A percentile compares a stretch with the other conserved stretches of the same genome.
phyloP scores from a whole-genome alignment of 2,329 filamentous ascomycete genomes.

The Neonectria faginata region DNA sequence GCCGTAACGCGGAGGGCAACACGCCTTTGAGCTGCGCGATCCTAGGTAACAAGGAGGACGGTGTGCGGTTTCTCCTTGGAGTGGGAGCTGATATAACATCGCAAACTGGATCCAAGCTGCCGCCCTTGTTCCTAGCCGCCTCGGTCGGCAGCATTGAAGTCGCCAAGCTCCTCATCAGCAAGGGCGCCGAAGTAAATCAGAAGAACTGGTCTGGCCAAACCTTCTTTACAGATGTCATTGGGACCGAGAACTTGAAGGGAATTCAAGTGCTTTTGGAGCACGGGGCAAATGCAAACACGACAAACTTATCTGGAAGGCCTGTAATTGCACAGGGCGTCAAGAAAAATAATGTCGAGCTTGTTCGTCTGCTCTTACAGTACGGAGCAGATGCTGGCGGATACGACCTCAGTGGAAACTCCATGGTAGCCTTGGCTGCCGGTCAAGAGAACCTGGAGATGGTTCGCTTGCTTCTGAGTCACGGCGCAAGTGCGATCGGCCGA shows the following conservation, averaged over 20 bases:
- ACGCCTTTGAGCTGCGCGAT: constrained; percentile 52
- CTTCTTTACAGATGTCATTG: constrained; percentile 48
- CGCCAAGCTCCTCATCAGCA: constrained; percentile 44
- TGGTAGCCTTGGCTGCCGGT: constrained; percentile 47
- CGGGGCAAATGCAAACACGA: constrained; percentile 47
- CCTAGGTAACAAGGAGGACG: constrained; percentile 46
- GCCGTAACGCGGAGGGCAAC: constrained; percentile 51
- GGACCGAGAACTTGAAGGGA: constrained; percentile 42
- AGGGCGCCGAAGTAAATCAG: constrained; percentile 49
- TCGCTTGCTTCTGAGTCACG: constrained; percentile 50
- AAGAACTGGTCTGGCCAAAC: constrained; percentile 45
- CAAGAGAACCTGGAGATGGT: constrained; percentile 48
- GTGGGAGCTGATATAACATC: constrained; percentile 47
- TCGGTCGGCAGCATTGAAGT: constrained; percentile 46
- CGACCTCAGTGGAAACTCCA: constrained; percentile 47
- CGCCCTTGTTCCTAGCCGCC: constrained; percentile 51
- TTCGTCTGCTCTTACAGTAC: constrained; percentile 46
- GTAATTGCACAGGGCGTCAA: constrained; percentile 46
- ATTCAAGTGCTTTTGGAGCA: constrained; percentile 47
- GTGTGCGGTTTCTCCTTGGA: constrained; percentile 49
- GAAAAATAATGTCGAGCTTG: constrained; percentile 45
- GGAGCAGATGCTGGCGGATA: constrained; percentile 52
- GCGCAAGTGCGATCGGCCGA: constrained; percentile 48
- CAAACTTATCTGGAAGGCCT: constrained; percentile 42
- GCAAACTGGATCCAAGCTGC: constrained; percentile 41